These are phyloP conservation scores for Picea glauca DNA, from an alignment of 75 land plant species.

Conservation along the genomic window DNA sequence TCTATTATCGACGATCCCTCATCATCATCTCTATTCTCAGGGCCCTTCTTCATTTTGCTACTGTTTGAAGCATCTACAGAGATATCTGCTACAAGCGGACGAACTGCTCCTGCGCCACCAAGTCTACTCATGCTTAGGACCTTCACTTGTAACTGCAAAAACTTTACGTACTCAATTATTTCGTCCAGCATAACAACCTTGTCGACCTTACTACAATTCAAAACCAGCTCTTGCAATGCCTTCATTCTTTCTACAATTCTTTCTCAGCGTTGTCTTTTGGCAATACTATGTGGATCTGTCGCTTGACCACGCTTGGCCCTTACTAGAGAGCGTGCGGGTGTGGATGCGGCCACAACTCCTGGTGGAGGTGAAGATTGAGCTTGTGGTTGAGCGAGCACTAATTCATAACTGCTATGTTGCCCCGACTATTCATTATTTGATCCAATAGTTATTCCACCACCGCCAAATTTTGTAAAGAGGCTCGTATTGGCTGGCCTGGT, in stretches of 20 bases:
- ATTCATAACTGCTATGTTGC: too few relatives aligned
- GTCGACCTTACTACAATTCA: constrained; percentile 77
- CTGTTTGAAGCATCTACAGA: not conserved
- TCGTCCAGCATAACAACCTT: constrained; percentile 81
- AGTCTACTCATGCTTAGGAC: constrained; percentile 4
- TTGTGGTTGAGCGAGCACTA: too few relatives aligned
- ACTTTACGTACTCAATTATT: constrained; percentile 75
- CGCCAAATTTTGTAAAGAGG: too few relatives aligned
- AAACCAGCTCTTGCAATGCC: constrained; percentile 78
- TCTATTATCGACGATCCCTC: constrained; percentile 75
- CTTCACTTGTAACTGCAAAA: constrained; percentile 63
- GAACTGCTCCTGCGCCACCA: not conserved
- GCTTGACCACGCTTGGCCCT: constrained; percentile 14
- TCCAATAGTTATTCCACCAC: too few relatives aligned
- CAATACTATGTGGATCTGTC: constrained; percentile 14
- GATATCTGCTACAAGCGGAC: not conserved
- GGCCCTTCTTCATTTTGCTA: too few relatives aligned
- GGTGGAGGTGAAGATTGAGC: too few relatives aligned
- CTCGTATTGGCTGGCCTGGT: too few relatives aligned
- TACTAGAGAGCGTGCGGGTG: not conserved
- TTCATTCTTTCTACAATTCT: constrained; percentile 82
- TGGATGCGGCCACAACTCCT: too few relatives aligned
- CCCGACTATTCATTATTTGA: too few relatives aligned
- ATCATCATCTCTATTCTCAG: constrained; percentile 36
- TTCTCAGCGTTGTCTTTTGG: constrained; percentile 48